phyloP scores from a whole-genome alignment of 169 alveolate species.

The Eimeria maxima region DNA sequence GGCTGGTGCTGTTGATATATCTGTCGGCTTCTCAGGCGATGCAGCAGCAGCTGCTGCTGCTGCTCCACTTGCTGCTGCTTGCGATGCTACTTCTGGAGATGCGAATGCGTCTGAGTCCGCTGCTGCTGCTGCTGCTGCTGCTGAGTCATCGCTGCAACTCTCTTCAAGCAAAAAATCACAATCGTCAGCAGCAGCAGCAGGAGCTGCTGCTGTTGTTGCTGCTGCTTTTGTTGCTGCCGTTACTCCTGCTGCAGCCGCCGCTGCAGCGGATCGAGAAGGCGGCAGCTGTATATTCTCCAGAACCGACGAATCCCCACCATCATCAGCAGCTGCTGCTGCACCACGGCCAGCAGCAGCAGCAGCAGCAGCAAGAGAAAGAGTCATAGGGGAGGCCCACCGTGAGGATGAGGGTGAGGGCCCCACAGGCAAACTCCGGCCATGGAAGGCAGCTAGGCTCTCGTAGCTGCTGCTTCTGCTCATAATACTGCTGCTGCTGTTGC shows the following conservation, averaged over 20 bases:
- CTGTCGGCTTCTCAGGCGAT: not conserved
- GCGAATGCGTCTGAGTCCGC: not conserved
- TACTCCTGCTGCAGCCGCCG: not conserved
- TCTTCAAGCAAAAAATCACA: not conserved
- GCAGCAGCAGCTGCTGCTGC: conserved; percentile 38
- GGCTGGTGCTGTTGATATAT: too few relatives aligned
- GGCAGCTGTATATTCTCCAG: not conserved
- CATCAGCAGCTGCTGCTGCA: not conserved
- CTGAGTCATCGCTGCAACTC: not conserved
- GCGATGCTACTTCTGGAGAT: not conserved
- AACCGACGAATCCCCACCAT: not conserved
- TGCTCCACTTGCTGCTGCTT: not conserved
- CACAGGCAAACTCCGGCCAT: not conserved
- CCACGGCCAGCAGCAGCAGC: conserved; percentile 22
- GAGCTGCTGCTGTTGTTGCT: not conserved
- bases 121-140: not conserved
- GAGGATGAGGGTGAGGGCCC: not conserved
- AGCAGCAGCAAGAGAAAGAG: conserved; percentile 27
- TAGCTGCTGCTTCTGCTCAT: conserved; percentile 11
- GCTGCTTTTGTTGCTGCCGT: conserved; percentile 39
- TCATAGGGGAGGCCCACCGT: not conserved
- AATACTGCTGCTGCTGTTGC: not conserved
- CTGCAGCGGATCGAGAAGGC: not conserved
- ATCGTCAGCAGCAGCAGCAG: conserved; percentile 9
- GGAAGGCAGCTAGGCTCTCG: not conserved